phyloP scores from a whole-genome alignment of 257 asterid species.

The Nicotiana obtusifolia region DNA sequence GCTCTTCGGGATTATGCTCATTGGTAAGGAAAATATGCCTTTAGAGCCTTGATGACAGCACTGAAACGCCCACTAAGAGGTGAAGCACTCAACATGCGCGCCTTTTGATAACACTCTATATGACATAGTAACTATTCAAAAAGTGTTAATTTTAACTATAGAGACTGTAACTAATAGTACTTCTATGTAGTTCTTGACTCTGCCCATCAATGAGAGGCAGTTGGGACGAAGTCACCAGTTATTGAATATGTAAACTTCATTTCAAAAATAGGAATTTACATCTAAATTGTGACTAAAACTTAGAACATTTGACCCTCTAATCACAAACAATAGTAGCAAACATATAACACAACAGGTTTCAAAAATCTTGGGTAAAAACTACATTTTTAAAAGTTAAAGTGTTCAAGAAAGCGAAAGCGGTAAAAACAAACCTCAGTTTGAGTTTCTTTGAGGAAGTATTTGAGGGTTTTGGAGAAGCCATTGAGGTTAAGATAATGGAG shows the following conservation, averaged over 20 bases:
- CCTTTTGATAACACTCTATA: too few relatives aligned
- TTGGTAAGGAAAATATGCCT: too few relatives aligned
- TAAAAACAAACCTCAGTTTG: constrained; percentile 22
- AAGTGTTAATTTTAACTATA: not conserved
- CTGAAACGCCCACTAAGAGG: too few relatives aligned
- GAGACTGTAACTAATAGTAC: not conserved
- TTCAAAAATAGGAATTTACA: not conserved
- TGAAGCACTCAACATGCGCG: too few relatives aligned
- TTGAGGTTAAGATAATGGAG: constrained; percentile 20
- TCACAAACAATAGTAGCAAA: not conserved
- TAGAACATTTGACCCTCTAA: not conserved
- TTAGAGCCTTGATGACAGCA: too few relatives aligned
- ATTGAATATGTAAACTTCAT: not conserved
- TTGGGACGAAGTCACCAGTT: too few relatives aligned
- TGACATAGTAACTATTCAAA: not conserved
- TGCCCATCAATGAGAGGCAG: too few relatives aligned
- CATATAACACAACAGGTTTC: not conserved
- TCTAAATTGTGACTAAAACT: not conserved
- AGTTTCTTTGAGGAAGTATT: constrained; percentile 26
- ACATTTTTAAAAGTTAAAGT: not conserved
- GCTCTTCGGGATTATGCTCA: too few relatives aligned
- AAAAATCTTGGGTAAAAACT: not conserved
- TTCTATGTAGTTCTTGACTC: not conserved
- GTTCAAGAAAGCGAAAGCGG: not conserved
- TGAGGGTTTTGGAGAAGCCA: constrained; percentile 30